A percentile compares a stretch with the other conserved stretches of the same genome.
Conservation (phyloP, 192 early-diverging fungal genomes). For the Ambispora gerdemannii region DNA sequence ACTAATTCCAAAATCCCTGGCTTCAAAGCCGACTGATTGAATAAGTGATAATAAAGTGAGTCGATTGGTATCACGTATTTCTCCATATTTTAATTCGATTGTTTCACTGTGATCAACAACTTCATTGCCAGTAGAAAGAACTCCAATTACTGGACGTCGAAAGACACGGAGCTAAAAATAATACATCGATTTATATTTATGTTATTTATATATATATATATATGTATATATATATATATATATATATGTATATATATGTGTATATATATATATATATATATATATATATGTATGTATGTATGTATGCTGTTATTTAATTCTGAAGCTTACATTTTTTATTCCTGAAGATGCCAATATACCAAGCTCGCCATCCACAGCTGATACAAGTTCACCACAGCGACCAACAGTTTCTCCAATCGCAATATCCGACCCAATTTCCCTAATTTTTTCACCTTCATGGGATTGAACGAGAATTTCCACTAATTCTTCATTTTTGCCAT, state of each 20-base stretch:
- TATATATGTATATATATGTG: too few relatives aligned
- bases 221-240: too few relatives aligned
- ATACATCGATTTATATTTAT: too few relatives aligned
- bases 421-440: slow-evolving; percentile 78
- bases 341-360: slow-evolving; percentile 82
- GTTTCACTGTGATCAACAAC: slow-evolving; percentile 54
- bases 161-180: too few relatives aligned
- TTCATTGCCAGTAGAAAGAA: slow-evolving; percentile 91
- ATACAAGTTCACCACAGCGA: slow-evolving; percentile 53
- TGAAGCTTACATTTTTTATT: slow-evolving; percentile 44
- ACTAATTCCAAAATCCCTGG: slow-evolving; percentile 72
- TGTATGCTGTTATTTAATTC: too few relatives aligned
- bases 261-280: too few relatives aligned
- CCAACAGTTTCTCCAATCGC: slow-evolving; percentile 59
- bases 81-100: slow-evolving; percentile 48
- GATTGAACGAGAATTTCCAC: slow-evolving; percentile 47
- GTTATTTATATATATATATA: too few relatives aligned
- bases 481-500: slow-evolving; percentile 56
- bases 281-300: too few relatives aligned
- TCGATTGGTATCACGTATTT: slow-evolving; percentile 85
- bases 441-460: slow-evolving; percentile 64
- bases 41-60: slow-evolving; percentile 70
- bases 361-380: slow-evolving; percentile 77
- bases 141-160: slow-evolving; percentile 65
- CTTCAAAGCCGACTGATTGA: slow-evolving; percentile 57